phyloP scores from a whole-genome alignment of 495 filamentous ascomycete genomes.

The Halenospora varia region DNA sequence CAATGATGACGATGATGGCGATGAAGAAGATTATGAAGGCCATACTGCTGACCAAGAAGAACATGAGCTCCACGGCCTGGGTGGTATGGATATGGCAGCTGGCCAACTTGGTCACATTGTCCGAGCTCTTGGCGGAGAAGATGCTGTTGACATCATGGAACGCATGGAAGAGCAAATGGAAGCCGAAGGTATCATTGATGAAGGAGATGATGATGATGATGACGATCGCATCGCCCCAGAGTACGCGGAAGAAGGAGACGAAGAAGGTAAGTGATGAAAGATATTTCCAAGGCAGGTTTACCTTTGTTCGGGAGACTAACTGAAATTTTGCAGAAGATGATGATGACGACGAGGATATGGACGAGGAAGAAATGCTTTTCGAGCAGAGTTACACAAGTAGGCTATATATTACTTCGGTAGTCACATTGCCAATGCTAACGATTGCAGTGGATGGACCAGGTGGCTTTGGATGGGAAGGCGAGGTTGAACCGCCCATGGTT shows the following conservation, averaged over 20 bases:
- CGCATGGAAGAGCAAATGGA: conserved; percentile 49
- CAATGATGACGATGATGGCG: conserved; percentile 39
- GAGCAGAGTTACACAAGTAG: conserved; percentile 63
- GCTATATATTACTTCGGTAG: conserved; percentile 28
- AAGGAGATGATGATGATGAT: conserved; percentile 38
- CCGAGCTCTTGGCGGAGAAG: conserved; percentile 33
- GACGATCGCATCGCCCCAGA: conserved; percentile 39
- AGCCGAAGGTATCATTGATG: conserved; percentile 58
- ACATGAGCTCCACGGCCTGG: conserved; percentile 19
- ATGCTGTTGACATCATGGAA: conserved; percentile 44
- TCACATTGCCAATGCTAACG: not conserved
- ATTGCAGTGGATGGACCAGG: conserved; percentile 19
- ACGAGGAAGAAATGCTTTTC: conserved; percentile 61
- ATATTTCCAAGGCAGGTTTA: conserved; percentile 27
- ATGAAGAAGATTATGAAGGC: conserved; percentile 44
- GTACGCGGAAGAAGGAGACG: conserved; percentile 61
- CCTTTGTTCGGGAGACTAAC: conserved; percentile 4
- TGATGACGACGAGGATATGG: conserved; percentile 69
- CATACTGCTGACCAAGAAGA: conserved; percentile 43
- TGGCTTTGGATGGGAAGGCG: conserved; percentile 28
- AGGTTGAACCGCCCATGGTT: conserved; percentile 35
- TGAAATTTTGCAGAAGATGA: conserved; percentile 45
- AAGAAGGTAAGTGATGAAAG: conserved; percentile 50
- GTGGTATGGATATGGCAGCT: conserved; percentile 24
- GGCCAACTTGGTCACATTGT: conserved; percentile 35